Conservation (phyloP, 1,284 basidiomycete genomes). For the Puccinia hordei region DNA sequence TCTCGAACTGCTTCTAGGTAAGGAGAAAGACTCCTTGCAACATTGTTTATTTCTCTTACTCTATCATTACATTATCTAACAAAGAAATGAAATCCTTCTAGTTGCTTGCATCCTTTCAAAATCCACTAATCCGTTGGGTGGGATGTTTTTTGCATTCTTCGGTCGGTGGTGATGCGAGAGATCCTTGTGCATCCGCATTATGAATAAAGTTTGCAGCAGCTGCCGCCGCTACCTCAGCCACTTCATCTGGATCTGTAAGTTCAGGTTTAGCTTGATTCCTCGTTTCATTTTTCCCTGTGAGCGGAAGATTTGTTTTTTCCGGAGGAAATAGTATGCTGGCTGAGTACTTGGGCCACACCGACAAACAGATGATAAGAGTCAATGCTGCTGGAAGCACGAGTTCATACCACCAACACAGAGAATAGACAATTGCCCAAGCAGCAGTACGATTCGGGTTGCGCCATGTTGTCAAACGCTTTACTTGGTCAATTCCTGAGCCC, state of each 20-base stretch:
- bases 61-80: no score
- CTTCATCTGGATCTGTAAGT: neutral
- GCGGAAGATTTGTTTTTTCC: neutral
- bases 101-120: no score
- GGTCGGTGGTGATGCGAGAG: neutral
- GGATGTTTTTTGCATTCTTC: neutral
- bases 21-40: no score
- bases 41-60: no score
- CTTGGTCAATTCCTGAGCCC: constrained; percentile 22
- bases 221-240: constrained; percentile 22
- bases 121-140: neutral
- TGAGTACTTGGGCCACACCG: constrained; percentile 8
- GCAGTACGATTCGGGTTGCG: constrained; percentile 37
- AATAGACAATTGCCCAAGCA: constrained; percentile 33
- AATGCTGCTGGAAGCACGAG: constrained; percentile 21
- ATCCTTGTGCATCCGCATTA: neutral
- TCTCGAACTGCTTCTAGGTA: no score
- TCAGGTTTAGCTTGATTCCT: neutral
- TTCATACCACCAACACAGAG: constrained; percentile 19
- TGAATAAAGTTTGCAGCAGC: constrained; percentile 19
- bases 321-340: constrained; percentile 28
- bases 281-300: no score
- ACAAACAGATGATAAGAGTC: constrained; percentile 12
- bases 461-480: constrained; percentile 33
- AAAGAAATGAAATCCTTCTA: no score